Conservation (phyloP, 176 grass and related monocot genomes). For the Hyparrhenia diplandra region DNA sequence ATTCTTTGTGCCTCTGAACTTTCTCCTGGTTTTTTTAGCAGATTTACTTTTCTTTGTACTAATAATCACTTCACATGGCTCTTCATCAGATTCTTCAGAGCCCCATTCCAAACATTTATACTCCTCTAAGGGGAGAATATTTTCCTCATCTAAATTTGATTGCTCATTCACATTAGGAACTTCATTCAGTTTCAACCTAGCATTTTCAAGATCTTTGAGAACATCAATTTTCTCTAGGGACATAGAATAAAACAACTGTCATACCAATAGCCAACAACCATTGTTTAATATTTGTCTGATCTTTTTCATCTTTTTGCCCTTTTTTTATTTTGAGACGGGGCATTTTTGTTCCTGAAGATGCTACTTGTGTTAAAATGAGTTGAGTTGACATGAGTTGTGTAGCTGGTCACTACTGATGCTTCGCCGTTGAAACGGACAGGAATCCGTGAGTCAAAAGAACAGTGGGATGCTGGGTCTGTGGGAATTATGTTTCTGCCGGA, state of each 20-base stretch:
- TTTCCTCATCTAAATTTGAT: too few relatives aligned
- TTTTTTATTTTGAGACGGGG: background rate
- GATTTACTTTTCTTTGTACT: too few relatives aligned
- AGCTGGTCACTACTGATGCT: background rate
- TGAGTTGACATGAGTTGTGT: background rate
- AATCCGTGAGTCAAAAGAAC: background rate
- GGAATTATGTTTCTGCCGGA: background rate
- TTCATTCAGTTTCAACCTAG: too few relatives aligned
- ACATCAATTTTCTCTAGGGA: too few relatives aligned
- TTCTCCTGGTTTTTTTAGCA: too few relatives aligned
- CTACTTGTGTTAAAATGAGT: background rate
- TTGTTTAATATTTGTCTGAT: background rate
- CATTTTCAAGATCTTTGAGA: too few relatives aligned
- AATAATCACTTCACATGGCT: too few relatives aligned
- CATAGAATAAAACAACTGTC: background rate
- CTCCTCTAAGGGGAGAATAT: too few relatives aligned
- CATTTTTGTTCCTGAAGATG: background rate
- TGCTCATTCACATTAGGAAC: too few relatives aligned
- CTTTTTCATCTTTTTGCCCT: background rate
- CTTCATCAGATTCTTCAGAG: too few relatives aligned
- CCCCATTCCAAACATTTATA: too few relatives aligned
- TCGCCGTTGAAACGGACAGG: background rate
- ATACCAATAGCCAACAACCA: slow-evolving; percentile 12
- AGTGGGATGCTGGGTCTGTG: background rate
- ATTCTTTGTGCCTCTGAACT: too few relatives aligned